Conservation (phyloP, 306 rosid species). For the Neltuma alba region DNA sequence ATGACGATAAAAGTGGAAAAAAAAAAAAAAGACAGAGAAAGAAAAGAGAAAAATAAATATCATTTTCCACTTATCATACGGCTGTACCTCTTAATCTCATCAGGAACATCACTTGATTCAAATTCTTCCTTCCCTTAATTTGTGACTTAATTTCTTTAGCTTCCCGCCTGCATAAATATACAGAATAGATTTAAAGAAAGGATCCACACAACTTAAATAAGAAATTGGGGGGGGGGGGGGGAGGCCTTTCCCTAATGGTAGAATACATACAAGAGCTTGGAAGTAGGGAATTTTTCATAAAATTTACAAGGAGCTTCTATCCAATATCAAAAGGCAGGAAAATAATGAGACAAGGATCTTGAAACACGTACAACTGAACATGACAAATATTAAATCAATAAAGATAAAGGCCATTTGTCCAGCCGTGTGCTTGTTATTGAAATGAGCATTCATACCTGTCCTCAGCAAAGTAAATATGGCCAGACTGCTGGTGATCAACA, state of each 20-base stretch:
- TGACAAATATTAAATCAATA: slow-evolving; percentile 8
- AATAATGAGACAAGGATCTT: not conserved
- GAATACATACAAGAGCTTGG: not conserved
- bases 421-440: slow-evolving; percentile 1
- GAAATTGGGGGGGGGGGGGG: not conserved
- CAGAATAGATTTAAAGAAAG: not conserved
- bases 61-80: not conserved
- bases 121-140: slow-evolving; percentile 27
- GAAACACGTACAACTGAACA: not conserved
- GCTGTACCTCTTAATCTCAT: slow-evolving; percentile 60
- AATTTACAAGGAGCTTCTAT: not conserved
- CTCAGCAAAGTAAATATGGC: slow-evolving; percentile 71
- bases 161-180: slow-evolving; percentile 59
- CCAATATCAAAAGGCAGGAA: not conserved
- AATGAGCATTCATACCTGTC: slow-evolving; percentile 58
- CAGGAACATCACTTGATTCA: slow-evolving; percentile 49
- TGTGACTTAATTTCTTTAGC: slow-evolving; percentile 62
- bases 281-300: not conserved
- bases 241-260: not conserved
- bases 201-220: slow-evolving; percentile 16
- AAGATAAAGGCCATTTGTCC: not conserved
- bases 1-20: not conserved
- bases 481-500: slow-evolving; percentile 51
- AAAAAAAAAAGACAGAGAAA: not conserved
- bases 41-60: slow-evolving; percentile 3